phyloP scores from a whole-genome alignment of 805 yeast species.

The Wickerhamiella lipophila region DNA sequence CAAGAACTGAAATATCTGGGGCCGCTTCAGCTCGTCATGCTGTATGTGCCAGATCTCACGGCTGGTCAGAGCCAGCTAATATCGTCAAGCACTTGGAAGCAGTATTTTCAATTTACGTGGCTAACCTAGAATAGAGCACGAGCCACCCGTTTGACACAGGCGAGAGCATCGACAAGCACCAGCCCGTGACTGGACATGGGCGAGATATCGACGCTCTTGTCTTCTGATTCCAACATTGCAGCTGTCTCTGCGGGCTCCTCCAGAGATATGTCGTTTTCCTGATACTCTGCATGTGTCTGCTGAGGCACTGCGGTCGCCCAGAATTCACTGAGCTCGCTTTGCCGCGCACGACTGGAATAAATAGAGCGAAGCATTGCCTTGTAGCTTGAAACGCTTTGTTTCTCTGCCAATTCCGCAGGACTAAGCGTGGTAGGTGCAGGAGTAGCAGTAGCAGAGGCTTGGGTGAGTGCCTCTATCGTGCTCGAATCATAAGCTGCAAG shows the following conservation, averaged over 20 bases:
- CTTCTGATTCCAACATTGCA: neutral
- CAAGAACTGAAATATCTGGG: neutral
- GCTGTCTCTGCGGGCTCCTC: neutral
- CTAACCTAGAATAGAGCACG: neutral
- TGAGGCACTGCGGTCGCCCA: neutral
- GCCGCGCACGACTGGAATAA: neutral
- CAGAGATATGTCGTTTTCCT: neutral
- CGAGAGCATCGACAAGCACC: neutral
- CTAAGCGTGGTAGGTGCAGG: neutral
- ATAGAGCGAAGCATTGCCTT: neutral
- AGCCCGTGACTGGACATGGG: neutral
- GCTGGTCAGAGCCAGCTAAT: neutral
- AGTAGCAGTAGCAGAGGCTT: neutral
- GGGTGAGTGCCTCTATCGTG: neutral
- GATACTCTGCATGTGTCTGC: neutral
- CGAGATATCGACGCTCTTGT: neutral
- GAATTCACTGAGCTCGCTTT: neutral
- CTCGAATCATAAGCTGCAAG: neutral
- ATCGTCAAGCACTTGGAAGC: too few relatives aligned
- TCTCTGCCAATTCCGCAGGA: neutral
- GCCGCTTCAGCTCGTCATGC: neutral
- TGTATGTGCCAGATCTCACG: neutral
- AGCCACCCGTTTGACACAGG: neutral
- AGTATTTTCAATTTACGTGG: too few relatives aligned
- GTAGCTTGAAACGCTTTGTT: neutral